Conservation (phyloP, 2,329 filamentous ascomycete genomes). For the Cladophialophora immunda region DNA sequence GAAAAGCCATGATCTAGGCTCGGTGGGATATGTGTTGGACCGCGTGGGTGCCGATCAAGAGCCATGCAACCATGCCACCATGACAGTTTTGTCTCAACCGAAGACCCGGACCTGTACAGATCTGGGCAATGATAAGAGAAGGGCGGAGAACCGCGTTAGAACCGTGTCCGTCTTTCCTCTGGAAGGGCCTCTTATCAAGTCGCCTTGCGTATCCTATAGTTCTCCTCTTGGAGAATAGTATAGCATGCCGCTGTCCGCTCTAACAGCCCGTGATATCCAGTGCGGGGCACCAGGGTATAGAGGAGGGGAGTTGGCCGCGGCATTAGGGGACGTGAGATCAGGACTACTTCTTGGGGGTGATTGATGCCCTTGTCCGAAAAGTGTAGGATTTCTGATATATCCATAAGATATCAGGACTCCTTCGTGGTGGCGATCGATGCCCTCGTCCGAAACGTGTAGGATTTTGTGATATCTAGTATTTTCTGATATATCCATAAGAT, state of each 20-base stretch:
- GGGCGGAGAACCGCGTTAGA: neutral
- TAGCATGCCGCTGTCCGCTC: neutral
- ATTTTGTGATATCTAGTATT: too few relatives aligned
- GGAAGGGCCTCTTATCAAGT: neutral
- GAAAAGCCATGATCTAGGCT: neutral
- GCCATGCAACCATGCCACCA: neutral
- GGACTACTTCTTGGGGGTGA: neutral
- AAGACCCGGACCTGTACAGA: neutral
- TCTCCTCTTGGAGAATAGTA: neutral
- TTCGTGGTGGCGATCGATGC: neutral
- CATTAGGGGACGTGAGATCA: neutral
- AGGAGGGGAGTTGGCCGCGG: too few relatives aligned
- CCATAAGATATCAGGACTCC: neutral
- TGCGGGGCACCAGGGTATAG: neutral
- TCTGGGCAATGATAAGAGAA: constrained; percentile 1
- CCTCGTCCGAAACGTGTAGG: neutral
- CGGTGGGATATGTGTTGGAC: neutral
- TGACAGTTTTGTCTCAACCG: neutral
- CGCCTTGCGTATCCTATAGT: neutral
- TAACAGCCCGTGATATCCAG: neutral
- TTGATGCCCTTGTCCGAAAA: neutral
- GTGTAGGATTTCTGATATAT: neutral
- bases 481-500: neutral
- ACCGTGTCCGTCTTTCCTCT: neutral
- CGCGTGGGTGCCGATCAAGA: neutral